Percentiles rank a stretch among this genome's conserved stretches.
Evolutionary conservation across 2,329 filamentous ascomycete genomes (phyloP).

Genomic region (Colletotrichum abscissum): DNA sequence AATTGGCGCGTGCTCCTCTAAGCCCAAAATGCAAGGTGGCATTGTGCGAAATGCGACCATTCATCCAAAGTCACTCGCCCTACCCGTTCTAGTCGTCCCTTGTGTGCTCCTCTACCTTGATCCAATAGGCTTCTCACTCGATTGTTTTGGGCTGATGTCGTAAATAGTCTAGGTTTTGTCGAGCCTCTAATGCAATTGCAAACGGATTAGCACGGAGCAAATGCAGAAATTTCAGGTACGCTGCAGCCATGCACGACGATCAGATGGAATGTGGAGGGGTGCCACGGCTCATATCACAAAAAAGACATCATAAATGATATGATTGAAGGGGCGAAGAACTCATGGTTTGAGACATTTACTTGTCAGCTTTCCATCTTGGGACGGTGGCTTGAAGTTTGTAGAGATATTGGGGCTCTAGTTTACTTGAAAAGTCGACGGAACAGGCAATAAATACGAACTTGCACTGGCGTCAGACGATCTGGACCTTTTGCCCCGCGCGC

Average conservation of each 20-base stretch:
- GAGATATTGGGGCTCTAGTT: background rate
- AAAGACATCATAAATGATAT: background rate
- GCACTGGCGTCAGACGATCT: background rate
- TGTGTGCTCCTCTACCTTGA: background rate
- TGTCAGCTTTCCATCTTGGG: background rate
- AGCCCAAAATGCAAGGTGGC: background rate
- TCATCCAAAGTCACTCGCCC: background rate
- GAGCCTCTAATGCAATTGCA: slow-evolving; percentile 5
- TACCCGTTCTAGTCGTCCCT: background rate
- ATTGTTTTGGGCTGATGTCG: background rate
- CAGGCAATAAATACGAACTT: slow-evolving; percentile 1
- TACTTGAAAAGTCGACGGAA: slow-evolving; percentile 6
- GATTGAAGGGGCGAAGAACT: background rate
- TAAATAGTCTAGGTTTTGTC: background rate
- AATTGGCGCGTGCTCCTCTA: background rate
- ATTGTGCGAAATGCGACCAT: background rate
- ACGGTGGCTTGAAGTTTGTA: slow-evolving; percentile 5
- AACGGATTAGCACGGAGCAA: slow-evolving; percentile 7
- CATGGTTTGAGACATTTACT: slow-evolving; percentile 6
- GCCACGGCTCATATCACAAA: background rate
- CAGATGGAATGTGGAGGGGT: background rate
- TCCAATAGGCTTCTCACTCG: background rate
- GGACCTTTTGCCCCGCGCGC: background rate
- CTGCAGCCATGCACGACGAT: background rate
- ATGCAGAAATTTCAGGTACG: background rate